Base-by-base conservation (phyloP, 176 grass and related monocot species). In the Aegilops longissima region DNA sequence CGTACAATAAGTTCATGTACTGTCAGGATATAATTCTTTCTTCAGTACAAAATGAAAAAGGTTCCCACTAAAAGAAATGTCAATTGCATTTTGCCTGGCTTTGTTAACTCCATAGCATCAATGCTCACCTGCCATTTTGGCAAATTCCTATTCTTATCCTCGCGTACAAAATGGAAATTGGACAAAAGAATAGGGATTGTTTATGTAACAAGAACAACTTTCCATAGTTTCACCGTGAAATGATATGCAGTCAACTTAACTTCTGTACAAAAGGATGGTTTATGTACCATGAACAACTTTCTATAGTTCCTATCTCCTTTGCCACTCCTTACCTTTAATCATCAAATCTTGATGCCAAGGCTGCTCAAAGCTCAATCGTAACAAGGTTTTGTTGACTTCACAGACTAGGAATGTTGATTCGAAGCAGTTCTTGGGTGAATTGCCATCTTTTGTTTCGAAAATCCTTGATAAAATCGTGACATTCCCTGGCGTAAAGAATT, bases 341-440 rank as follows among this genome's bases (percentile, higher is more conserved):
- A 29, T 74, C 34, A 12, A 66, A 83, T 45, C 1, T 31, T 59
- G 1, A 73, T 39, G 33, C 11, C 0, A 59, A 75, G 25, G 35
- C 12, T 31, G 4, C 65, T 29, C 25, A 45, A 2, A 21, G 68
- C 76, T 36, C 59, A n/a, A 7, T n/a, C 47, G 9, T 85, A 85
- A 90, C 17, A 21, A 77, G 12, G 35, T 40, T 63, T 76, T 21
- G 73, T 76, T 85, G 51, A 31, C 36, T 27, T 81, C 34, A 30
- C 89, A 96, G 93, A 94, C 82, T 30, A 94, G 88, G 76, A 94
- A 94, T 87, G 90, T 98, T 86, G 93, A 98, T 92, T 96, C 90
- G 11, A 89, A 93, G 82, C 96, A 94, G 59, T 98, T 94, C 72
- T 78, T 98, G 56, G 93, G 96, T 86, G 92, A 95, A 74, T 84